Evolutionary conservation across 1,284 basidiomycete species (phyloP).

Genomic region (Stereum hirsutum): DNA sequence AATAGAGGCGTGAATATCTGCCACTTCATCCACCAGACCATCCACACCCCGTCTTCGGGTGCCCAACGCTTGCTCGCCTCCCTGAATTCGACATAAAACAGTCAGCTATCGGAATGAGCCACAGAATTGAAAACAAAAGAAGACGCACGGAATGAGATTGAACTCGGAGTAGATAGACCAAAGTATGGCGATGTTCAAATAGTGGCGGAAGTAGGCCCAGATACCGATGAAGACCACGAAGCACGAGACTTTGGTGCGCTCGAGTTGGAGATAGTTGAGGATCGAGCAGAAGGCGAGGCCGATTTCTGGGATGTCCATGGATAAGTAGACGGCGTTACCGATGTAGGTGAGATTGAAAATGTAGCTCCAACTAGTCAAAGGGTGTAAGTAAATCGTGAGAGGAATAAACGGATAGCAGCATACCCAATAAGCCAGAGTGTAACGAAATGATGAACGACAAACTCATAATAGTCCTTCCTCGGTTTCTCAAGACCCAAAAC

Average conservation of each 20-base stretch:
- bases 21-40: slow-evolving; percentile 74
- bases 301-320: slow-evolving; percentile 94
- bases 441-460: slow-evolving; percentile 84
- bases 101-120: no score
- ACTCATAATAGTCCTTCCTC: slow-evolving; percentile 84
- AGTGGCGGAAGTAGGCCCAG: slow-evolving; percentile 97
- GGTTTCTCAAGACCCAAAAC: slow-evolving; percentile 86
- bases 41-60: slow-evolving; percentile 59
- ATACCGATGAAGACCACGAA: slow-evolving; percentile 66
- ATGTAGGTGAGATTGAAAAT: slow-evolving; percentile 77
- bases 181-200: slow-evolving; percentile 82
- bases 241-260: slow-evolving; percentile 51
- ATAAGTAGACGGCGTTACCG: slow-evolving; percentile 89
- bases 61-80: slow-evolving; percentile 50
- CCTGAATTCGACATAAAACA: no score
- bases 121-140: no score
- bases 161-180: slow-evolving; percentile 84
- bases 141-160: slow-evolving; percentile 74
- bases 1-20: slow-evolving; percentile 74
- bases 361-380: slow-evolving; percentile 69
- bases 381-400: not conserved
- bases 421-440: slow-evolving; percentile 93
- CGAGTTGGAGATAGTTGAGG: slow-evolving; percentile 75
- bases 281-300: slow-evolving; percentile 83
- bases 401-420: slow-evolving; percentile 13